Evolutionary conservation across 2,329 filamentous ascomycete species (phyloP), one percentile per base, ranked within the genome.

Genomic region (Fusarium sororula): DNA sequence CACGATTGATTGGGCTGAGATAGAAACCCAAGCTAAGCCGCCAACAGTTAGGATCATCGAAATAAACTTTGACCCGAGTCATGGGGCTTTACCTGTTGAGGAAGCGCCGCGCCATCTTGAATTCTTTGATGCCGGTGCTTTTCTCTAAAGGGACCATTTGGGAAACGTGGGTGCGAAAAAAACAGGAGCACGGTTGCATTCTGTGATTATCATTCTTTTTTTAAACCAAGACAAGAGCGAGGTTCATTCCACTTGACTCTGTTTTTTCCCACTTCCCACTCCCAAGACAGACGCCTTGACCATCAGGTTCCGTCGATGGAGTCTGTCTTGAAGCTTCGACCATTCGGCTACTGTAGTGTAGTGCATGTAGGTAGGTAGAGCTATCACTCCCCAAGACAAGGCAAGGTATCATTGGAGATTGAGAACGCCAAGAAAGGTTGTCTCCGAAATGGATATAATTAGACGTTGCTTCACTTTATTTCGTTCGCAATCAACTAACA

Each of bases 71-170:
- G 35, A 56, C 14, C 48, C 18, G 47, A 59, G 68, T 63, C 64
- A 63, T 64, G 63, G 62, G 22, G 24, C 66, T 75, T 79, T 28
- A 48, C 67, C 69, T 13, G 8, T 54, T 54, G 63, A 35, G 75
- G 75, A 58, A 75, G 64, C 65, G 76, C 76, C 76, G 75, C 74
- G 75, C 75, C 61, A 64, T 70, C 59, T 17, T 37, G 35, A 37
- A 37, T 37, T 37, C 35, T 64, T 64, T 39, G 44, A 42, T 59
- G 66, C 66, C 66, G 67, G 66, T 66, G 67, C 67, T 45, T 58
- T 63, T 61, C 64, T 74, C 60, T 15, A 64, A 56, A 51, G 45
- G 45, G n/a, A 41, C 63, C 12, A 37, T 68, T 65, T 24, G 51
- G 63, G 60, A 56, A 32, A 28, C 59, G 28, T 41, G 58, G 53